Evolutionary conservation across 805 yeast species (phyloP).

Genomic region (Candida manassasensis): DNA sequence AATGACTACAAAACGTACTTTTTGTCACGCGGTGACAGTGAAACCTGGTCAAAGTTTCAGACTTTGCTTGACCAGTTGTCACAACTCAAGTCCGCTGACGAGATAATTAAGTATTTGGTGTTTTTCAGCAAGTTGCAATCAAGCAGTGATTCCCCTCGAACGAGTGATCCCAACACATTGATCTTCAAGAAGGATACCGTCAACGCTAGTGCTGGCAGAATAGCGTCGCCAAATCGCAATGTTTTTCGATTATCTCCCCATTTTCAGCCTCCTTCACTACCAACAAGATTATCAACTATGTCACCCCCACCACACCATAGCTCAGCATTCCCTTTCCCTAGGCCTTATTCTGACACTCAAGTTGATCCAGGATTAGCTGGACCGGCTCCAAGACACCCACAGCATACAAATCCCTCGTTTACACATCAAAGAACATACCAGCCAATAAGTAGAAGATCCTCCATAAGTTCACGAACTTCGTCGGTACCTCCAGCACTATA

Average conservation of each 20-base stretch:
- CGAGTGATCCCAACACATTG: background rate
- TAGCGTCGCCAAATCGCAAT: background rate
- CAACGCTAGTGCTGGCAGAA: no score
- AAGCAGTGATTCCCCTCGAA: conserved; percentile 1
- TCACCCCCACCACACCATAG: conserved; percentile 1
- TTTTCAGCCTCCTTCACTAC: conserved; percentile 1
- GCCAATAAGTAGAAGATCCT: conserved; percentile 1
- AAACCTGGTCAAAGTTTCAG: conserved; percentile 34
- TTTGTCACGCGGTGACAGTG: conserved; percentile 19
- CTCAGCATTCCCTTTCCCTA: background rate
- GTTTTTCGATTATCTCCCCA: background rate
- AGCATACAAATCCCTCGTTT: background rate
- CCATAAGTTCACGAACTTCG: conserved; percentile 3
- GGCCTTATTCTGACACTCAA: background rate
- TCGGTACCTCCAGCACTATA: conserved; percentile 2
- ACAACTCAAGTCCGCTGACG: conserved; percentile 22
- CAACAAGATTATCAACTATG: conserved; percentile 3
- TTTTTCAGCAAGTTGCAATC: conserved; percentile 24
- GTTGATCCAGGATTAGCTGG: no score
- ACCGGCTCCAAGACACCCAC: conserved; percentile 1
- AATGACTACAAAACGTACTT: conserved; percentile 20
- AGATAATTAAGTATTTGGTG: conserved; percentile 31
- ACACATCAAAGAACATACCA: background rate
- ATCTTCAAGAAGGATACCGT: no score
- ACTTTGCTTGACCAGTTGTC: conserved; percentile 25